Evolutionary conservation across 306 rosid genomes (phyloP).

Genomic region (Medicago lupulina): DNA sequence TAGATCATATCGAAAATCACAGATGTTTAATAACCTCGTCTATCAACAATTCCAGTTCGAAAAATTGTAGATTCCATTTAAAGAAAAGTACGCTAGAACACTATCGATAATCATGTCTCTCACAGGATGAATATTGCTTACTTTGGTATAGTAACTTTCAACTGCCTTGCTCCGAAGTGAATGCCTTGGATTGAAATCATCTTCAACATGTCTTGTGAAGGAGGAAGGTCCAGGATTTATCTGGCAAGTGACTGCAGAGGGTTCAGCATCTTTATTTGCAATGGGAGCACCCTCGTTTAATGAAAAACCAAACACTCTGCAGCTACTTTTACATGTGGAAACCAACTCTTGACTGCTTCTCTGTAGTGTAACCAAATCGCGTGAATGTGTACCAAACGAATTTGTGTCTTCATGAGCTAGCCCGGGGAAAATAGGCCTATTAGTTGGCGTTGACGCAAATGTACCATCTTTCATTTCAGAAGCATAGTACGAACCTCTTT

Average conservation of each 20-base stretch:
- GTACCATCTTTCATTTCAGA: slow-evolving; percentile 52
- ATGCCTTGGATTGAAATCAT: slow-evolving; percentile 59
- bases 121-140: slow-evolving; percentile 55
- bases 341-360: slow-evolving; percentile 60
- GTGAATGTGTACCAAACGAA: slow-evolving; percentile 41
- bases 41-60: slow-evolving; percentile 14
- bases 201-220: slow-evolving; percentile 56
- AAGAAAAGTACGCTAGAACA: slow-evolving; percentile 28
- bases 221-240: slow-evolving; percentile 66
- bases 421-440: slow-evolving; percentile 37
- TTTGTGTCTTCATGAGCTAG: slow-evolving; percentile 45
- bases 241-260: slow-evolving; percentile 50
- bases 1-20: background rate
- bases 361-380: slow-evolving; percentile 38
- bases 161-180: slow-evolving; percentile 57
- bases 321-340: slow-evolving; percentile 72
- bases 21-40: background rate
- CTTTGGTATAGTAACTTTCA: slow-evolving; percentile 70
- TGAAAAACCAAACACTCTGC: slow-evolving; percentile 93
- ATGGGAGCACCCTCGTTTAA: slow-evolving; percentile 63
- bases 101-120: slow-evolving; percentile 42
- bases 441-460: slow-evolving; percentile 31
- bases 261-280: slow-evolving; percentile 50
- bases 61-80: slow-evolving; percentile 29
- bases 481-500: slow-evolving; percentile 35